A percentile compares a stretch with the other conserved stretches of the same genome.
Conservation (phyloP, 495 filamentous ascomycete species). For the Hypoxylon cercidicola region DNA sequence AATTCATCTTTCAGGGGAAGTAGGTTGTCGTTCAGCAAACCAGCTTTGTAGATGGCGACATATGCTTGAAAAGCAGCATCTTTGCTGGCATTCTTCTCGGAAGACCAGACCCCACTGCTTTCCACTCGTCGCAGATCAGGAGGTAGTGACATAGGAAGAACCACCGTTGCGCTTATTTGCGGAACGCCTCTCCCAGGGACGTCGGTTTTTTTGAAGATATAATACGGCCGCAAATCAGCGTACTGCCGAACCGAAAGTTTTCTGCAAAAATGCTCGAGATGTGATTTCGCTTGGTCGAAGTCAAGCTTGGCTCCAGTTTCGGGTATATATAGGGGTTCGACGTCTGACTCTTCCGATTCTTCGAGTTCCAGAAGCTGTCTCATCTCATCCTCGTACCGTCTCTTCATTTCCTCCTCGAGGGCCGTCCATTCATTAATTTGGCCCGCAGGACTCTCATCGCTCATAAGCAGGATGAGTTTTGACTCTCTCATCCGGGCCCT, state of each 20-base stretch:
- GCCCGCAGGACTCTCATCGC: conserved; percentile 44
- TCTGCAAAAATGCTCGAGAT: conserved; percentile 86
- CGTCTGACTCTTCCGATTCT: conserved; percentile 53
- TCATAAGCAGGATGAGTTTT: conserved; percentile 72
- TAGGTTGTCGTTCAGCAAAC: conserved; percentile 81
- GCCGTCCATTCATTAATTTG: conserved; percentile 62
- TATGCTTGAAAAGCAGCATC: conserved; percentile 91
- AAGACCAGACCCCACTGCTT: conserved; percentile 68
- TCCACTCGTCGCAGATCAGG: conserved; percentile 65
- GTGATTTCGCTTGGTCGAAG: conserved; percentile 73
- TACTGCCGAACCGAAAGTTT: conserved; percentile 67
- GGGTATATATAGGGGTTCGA: conserved; percentile 56
- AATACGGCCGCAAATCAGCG: conserved; percentile 61
- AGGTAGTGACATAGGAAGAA: conserved; percentile 77
- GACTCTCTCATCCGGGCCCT: conserved; percentile 79
- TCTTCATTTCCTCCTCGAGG: conserved; percentile 78
- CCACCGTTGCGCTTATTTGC: conserved; percentile 63
- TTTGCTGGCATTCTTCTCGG: conserved; percentile 78
- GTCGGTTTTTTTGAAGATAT: conserved; percentile 46
- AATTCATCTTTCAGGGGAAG: conserved; percentile 66
- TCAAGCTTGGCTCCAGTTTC: conserved; percentile 76
- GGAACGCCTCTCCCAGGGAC: conserved; percentile 38
- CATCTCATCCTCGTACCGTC: conserved; percentile 75
- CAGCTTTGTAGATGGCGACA: conserved; percentile 71
- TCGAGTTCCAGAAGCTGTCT: conserved; percentile 66